Conservation (phyloP, 208 protist species). For the Trypanosoma avium region DNA sequence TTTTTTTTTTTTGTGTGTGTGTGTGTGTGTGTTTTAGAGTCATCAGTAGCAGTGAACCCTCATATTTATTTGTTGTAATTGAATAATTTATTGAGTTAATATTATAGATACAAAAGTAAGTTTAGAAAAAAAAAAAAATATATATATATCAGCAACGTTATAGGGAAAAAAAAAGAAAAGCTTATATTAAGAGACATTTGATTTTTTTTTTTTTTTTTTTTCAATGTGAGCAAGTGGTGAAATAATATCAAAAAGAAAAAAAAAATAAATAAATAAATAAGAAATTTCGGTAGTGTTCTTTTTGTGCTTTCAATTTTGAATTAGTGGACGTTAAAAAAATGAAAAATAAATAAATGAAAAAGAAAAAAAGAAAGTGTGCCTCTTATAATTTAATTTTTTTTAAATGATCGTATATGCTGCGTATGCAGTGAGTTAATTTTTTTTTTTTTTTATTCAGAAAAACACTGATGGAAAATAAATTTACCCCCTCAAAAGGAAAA, state of each 20-base stretch:
- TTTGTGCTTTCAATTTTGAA: neutral
- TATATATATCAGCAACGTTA: too few relatives aligned
- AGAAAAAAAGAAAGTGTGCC: neutral
- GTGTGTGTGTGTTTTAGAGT: neutral
- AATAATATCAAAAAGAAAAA: neutral
- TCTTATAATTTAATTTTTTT: neutral
- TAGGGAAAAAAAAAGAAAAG: neutral
- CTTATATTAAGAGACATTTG: too few relatives aligned
- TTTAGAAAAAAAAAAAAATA: too few relatives aligned
- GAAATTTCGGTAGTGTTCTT: neutral
- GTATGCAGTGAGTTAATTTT: neutral
- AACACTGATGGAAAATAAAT: too few relatives aligned
- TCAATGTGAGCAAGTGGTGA: neutral
- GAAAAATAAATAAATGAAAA: neutral
- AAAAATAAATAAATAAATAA: neutral
- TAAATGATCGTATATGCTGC: too few relatives aligned
- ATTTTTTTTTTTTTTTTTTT: conserved; percentile 17
- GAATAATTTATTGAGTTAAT: too few relatives aligned
- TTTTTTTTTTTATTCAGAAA: neutral
- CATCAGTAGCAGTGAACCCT: too few relatives aligned
- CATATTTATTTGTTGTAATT: too few relatives aligned
- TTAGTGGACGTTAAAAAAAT: neutral
- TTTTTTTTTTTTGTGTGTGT: neutral
- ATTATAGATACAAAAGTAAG: too few relatives aligned
- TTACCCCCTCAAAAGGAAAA: too few relatives aligned